Evolutionary conservation across 495 filamentous ascomycete species (phyloP).

Genomic region (Penicillium daleae): DNA sequence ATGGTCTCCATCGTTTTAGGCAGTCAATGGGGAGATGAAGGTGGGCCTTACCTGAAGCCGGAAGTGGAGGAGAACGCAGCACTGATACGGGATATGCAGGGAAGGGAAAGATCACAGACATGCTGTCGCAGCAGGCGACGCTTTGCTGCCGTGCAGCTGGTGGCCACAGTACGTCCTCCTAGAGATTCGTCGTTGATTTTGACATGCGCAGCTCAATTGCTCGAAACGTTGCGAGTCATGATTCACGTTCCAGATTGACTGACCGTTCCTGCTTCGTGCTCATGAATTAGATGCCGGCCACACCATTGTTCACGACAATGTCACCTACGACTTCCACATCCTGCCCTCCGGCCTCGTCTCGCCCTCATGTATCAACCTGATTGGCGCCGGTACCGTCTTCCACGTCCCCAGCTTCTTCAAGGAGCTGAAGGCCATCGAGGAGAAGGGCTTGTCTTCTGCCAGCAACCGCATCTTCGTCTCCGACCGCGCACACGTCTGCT

Average conservation of each 20-base stretch:
- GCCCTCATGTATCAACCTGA: constrained; percentile 76
- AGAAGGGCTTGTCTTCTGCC: constrained; percentile 69
- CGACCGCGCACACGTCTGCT: constrained; percentile 80
- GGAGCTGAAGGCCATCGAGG: constrained; percentile 72
- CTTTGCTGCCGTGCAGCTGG: constrained; percentile 67
- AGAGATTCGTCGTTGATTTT: not conserved
- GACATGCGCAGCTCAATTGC: not conserved
- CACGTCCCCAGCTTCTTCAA: constrained; percentile 88
- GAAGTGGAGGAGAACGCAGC: not conserved
- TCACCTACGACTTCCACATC: constrained; percentile 74
- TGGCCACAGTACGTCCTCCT: constrained; percentile 61
- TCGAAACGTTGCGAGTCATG: not conserved
- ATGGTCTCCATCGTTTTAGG: constrained; percentile 68
- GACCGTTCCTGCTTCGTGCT: constrained; percentile 11
- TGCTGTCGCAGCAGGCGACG: constrained; percentile 60
- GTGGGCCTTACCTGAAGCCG: constrained; percentile 26
- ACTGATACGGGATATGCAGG: constrained; percentile 33
- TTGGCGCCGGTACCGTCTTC: constrained; percentile 83
- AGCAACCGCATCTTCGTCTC: constrained; percentile 74
- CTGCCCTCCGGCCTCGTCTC: constrained; percentile 76
- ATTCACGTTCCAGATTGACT: constrained; percentile 15
- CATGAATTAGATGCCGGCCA: constrained; percentile 50
- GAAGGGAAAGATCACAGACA: constrained; percentile 74
- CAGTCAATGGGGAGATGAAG: constrained; percentile 73
- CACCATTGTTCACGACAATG: constrained; percentile 63